A percentile compares a stretch with the other conserved stretches of the same genome.
These are phyloP conservation scores for Lachancea fermentati DNA, from an alignment of 805 yeast species.

Conservation along the genomic window DNA sequence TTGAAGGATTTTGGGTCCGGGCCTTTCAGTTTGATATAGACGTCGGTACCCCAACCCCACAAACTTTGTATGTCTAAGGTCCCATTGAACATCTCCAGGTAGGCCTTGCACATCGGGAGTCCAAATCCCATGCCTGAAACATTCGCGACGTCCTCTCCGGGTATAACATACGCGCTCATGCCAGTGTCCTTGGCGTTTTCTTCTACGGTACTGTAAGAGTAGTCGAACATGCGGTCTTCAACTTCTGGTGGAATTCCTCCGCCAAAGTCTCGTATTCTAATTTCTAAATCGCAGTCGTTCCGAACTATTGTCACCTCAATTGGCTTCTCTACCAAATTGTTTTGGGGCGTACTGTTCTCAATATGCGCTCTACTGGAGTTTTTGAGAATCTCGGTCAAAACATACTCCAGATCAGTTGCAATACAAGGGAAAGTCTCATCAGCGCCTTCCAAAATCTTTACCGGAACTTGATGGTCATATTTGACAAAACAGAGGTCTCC, in stretches of 20 bases:
- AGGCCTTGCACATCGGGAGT: conserved; percentile 73
- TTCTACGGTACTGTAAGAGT: conserved; percentile 78
- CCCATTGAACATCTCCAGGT: conserved; percentile 70
- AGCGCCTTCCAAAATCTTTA: conserved; percentile 51
- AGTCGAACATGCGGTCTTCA: conserved; percentile 69
- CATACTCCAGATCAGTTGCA: conserved; percentile 82
- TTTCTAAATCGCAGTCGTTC: conserved; percentile 46
- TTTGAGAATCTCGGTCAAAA: conserved; percentile 79
- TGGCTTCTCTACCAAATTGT: conserved; percentile 21
- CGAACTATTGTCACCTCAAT: conserved; percentile 28
- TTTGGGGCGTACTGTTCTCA: conserved; percentile 43
- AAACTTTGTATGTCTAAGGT: conserved; percentile 61
- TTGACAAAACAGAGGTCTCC: conserved; percentile 78
- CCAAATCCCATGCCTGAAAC: conserved; percentile 98
- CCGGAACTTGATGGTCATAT: conserved; percentile 67
- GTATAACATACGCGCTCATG: conserved; percentile 52
- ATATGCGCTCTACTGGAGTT: conserved; percentile 86
- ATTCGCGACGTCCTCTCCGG: conserved; percentile 60
- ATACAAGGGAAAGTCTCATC: conserved; percentile 72
- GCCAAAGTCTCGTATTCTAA: conserved; percentile 81
- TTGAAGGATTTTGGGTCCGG: conserved; percentile 17
- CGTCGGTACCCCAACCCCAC: conserved; percentile 77
- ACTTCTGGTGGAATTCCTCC: conserved; percentile 75
- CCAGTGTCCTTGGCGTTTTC: conserved; percentile 46
- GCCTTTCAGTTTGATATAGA: conserved; percentile 48